phyloP scores from a whole-genome alignment of 345 rosid species.

The Garcia nutans region DNA sequence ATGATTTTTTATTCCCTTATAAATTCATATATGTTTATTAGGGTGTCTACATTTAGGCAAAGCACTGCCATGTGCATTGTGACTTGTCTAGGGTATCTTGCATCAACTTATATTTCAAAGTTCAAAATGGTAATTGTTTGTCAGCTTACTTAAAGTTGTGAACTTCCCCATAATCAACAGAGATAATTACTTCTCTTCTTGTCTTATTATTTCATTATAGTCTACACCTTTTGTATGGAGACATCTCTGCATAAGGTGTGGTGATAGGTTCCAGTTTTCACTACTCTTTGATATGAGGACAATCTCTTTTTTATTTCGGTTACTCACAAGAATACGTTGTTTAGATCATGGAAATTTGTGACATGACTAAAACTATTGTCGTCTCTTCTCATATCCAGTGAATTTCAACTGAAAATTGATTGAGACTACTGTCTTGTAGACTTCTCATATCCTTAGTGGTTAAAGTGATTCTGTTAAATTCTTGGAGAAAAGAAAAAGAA shows the following conservation, averaged over 20 bases:
- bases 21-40: neutral
- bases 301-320: neutral
- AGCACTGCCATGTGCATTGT: neutral
- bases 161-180: neutral
- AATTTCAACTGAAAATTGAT: neutral
- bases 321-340: neutral
- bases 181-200: too few species aligned
- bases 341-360: neutral
- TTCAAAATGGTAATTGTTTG: neutral
- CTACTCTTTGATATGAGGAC: too few species aligned
- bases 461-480: too few species aligned
- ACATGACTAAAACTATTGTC: neutral
- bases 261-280: too few species aligned
- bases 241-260: neutral
- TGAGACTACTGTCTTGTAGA: neutral
- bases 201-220: neutral
- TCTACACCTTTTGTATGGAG: neutral
- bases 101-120: slow-evolving; percentile 1
- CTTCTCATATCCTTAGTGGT: too few species aligned
- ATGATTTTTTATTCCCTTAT: neutral
- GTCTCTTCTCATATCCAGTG: neutral
- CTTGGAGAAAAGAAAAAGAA: too few species aligned
- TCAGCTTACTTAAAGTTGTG: slow-evolving; percentile 1
- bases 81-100: neutral
- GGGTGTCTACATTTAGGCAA: neutral